Percentiles rank a stretch among this genome's conserved stretches.
Conservation (phyloP, 345 rosid species). For the Lumnitzera racemosa region DNA sequence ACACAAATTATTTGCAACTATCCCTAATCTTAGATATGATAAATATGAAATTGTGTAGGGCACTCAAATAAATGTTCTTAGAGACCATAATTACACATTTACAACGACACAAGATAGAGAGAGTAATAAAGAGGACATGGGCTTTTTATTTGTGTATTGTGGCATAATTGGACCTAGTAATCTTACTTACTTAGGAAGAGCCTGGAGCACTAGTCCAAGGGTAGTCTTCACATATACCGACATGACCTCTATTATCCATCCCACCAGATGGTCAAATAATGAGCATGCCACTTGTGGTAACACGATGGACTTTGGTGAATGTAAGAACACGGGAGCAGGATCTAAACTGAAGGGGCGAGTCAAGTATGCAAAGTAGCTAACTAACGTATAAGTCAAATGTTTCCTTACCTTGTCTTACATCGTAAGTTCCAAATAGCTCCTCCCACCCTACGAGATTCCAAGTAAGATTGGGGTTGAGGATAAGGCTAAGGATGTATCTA, state of each 20-base stretch:
- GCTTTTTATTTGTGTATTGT: constrained; percentile 58
- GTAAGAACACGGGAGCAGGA: constrained; percentile 45
- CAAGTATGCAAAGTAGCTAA: constrained; percentile 26
- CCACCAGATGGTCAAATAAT: constrained; percentile 47
- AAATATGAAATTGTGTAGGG: constrained; percentile 18
- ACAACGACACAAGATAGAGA: constrained; percentile 60
- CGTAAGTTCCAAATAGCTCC: constrained; percentile 57
- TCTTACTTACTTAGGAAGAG: constrained; percentile 47
- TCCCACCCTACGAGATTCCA: constrained; percentile 40
- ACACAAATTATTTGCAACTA: not conserved
- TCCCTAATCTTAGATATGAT: not conserved
- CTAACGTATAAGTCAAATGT: constrained; percentile 15
- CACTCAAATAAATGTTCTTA: constrained; percentile 27
- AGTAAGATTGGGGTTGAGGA: too few species aligned
- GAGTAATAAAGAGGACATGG: constrained; percentile 3
- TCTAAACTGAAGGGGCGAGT: constrained; percentile 20
- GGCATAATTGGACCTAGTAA: constrained; percentile 30
- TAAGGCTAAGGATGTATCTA: too few species aligned
- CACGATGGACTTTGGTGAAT: constrained; percentile 44
- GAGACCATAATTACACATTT: constrained; percentile 22
- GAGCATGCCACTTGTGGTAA: constrained; percentile 12
- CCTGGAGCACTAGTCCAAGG: constrained; percentile 45
- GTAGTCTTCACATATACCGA: constrained; percentile 43
- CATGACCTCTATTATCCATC: constrained; percentile 29
- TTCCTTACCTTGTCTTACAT: too few species aligned